Percentiles rank a stretch among this genome's conserved stretches.
These are phyloP conservation scores for Aspergillus ochraceus DNA, from an alignment of 2,329 filamentous ascomycete genomes.

Conservation along the genomic window DNA sequence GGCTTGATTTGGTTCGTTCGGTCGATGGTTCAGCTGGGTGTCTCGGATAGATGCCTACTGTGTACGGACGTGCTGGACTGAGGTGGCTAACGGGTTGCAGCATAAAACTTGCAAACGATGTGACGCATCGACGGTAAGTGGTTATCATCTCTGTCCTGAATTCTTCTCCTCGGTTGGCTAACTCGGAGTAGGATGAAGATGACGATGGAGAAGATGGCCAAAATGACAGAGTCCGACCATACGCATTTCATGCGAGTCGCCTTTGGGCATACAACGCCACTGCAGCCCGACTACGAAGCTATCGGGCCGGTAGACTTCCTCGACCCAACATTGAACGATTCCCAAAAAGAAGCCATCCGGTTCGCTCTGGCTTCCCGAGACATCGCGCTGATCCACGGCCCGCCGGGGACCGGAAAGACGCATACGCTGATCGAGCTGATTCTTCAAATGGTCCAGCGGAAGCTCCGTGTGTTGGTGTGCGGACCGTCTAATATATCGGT, in stretches of 20 bases:
- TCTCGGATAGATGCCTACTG: background rate
- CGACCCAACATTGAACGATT: conserved; percentile 59
- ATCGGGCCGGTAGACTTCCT: conserved; percentile 52
- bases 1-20: background rate
- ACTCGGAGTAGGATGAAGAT: conserved; percentile 56
- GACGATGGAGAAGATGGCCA: conserved; percentile 61
- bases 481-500: conserved; percentile 96
- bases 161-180: conserved; percentile 2
- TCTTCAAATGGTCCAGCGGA: conserved; percentile 76
- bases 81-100: conserved; percentile 37
- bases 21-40: too few species aligned
- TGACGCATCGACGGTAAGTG: conserved; percentile 61
- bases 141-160: background rate
- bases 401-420: conserved; percentile 94
- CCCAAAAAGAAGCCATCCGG: conserved; percentile 64
- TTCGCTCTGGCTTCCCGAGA: conserved; percentile 83
- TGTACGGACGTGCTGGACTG: too few species aligned
- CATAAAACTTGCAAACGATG: conserved; percentile 66
- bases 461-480: conserved; percentile 81
- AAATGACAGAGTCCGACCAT: conserved; percentile 56
- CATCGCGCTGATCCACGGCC: conserved; percentile 88
- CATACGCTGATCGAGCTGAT: conserved; percentile 96
- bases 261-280: conserved; percentile 59
- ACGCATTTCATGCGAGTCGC: conserved; percentile 60
- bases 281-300: conserved; percentile 49